Conservation (phyloP, 331 rosid species). For the Malus hybrid region DNA sequence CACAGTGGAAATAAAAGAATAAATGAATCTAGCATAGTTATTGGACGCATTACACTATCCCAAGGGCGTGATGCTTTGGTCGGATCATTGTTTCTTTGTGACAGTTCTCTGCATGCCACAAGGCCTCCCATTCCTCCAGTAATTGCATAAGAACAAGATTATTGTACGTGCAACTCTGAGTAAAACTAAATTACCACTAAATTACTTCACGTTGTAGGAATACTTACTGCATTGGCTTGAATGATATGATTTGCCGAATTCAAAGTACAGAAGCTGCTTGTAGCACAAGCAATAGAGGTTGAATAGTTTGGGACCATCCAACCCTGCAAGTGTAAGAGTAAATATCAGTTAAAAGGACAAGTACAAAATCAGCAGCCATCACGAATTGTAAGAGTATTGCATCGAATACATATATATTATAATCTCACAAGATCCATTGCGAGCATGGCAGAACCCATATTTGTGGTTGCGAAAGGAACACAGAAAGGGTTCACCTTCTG, state of each 20-base stretch:
- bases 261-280: conserved; percentile 85
- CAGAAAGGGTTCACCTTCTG: too few species aligned
- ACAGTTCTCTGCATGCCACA: conserved; percentile 96
- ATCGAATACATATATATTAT: too few species aligned
- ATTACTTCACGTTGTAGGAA: too few species aligned
- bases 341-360: conserved; percentile 36
- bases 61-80: conserved; percentile 98
- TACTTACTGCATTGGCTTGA: conserved; percentile 94
- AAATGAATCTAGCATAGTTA: neutral
- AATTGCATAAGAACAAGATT: conserved; percentile 2
- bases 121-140: conserved; percentile 94
- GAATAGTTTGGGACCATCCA: conserved; percentile 99
- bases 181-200: too few species aligned
- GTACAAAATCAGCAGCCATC: too few species aligned
- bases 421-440: too few species aligned
- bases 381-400: too few species aligned
- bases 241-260: conserved; percentile 88
- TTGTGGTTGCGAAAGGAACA: too few species aligned
- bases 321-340: conserved; percentile 49
- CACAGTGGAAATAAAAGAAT: neutral
- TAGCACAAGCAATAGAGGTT: conserved; percentile 95
- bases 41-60: conserved; percentile 65
- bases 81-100: conserved; percentile 81
- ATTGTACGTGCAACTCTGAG: neutral
- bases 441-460: too few species aligned